phyloP scores from a whole-genome alignment of 2,329 filamentous ascomycete genomes.

The Ceratocystis harringtonii region DNA sequence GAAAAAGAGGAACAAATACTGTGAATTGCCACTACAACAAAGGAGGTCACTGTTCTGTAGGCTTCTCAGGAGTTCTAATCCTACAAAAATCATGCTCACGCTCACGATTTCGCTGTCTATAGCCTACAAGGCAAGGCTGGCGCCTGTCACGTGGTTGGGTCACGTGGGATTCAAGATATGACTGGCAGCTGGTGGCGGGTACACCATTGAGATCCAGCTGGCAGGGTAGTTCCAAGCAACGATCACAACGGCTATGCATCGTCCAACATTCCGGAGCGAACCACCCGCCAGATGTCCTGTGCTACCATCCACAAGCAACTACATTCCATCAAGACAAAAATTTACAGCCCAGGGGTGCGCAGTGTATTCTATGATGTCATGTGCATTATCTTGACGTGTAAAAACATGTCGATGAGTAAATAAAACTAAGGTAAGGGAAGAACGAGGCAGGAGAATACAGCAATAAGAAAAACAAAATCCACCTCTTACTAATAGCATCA shows the following conservation, averaged over 20 bases:
- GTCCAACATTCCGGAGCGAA: too few relatives aligned
- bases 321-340: background rate
- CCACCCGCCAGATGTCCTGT: background rate
- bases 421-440: slow-evolving; percentile 1
- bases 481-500: slow-evolving; percentile 11
- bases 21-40: background rate
- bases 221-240: background rate
- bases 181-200: background rate
- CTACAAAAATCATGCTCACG: background rate
- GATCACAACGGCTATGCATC: background rate
- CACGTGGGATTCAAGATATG: background rate
- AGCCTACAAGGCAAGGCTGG: background rate
- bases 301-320: background rate
- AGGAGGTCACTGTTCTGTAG: slow-evolving; percentile 1
- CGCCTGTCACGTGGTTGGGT: background rate
- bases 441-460: slow-evolving; percentile 3
- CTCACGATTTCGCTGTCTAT: background rate
- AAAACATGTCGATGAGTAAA: slow-evolving; percentile 15
- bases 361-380: slow-evolving; percentile 9
- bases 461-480: slow-evolving; percentile 5
- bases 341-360: background rate
- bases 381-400: slow-evolving; percentile 16
- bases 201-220: background rate
- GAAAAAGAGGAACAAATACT: background rate
- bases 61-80: slow-evolving; percentile 8